phyloP scores from a whole-genome alignment of 2,329 filamentous ascomycete species.

The Aspergillus flavus region DNA sequence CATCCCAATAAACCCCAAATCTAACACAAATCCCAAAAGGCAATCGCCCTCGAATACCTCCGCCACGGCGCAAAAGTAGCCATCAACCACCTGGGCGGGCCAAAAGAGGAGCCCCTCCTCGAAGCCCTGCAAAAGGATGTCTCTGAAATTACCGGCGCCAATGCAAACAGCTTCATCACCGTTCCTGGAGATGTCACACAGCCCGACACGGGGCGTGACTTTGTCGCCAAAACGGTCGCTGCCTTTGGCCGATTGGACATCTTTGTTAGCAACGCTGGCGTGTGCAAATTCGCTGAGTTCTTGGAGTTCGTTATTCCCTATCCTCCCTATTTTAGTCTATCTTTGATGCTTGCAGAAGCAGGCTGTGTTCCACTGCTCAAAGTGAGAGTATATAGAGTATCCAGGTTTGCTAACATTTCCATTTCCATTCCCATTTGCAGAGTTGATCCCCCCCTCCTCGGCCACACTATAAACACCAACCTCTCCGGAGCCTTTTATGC shows the following conservation, averaged over 20 bases:
- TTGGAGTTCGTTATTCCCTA: slow-evolving; percentile 59
- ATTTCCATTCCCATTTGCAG: slow-evolving; percentile 37
- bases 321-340: too few relatives aligned
- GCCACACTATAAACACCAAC: slow-evolving; percentile 75
- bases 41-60: slow-evolving; percentile 78
- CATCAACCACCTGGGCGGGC: slow-evolving; percentile 72
- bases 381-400: neutral
- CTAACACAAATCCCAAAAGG: slow-evolving; percentile 37
- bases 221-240: slow-evolving; percentile 68
- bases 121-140: slow-evolving; percentile 35
- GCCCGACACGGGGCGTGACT: slow-evolving; percentile 67
- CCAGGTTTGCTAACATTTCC: neutral
- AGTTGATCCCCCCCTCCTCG: slow-evolving; percentile 70
- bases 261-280: slow-evolving; percentile 85
- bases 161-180: slow-evolving; percentile 58
- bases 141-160: slow-evolving; percentile 26
- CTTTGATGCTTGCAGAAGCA: neutral
- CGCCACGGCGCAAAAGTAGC: slow-evolving; percentile 76
- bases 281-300: slow-evolving; percentile 88
- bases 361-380: neutral
- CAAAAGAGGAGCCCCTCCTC: slow-evolving; percentile 34
- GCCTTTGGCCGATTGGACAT: slow-evolving; percentile 63
- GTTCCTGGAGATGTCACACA: slow-evolving; percentile 77
- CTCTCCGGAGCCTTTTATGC: slow-evolving; percentile 87
- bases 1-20: neutral